These are phyloP conservation scores for Aspergillus wentii DNA, from an alignment of 495 filamentous ascomycete species.

Conservation along the genomic window DNA sequence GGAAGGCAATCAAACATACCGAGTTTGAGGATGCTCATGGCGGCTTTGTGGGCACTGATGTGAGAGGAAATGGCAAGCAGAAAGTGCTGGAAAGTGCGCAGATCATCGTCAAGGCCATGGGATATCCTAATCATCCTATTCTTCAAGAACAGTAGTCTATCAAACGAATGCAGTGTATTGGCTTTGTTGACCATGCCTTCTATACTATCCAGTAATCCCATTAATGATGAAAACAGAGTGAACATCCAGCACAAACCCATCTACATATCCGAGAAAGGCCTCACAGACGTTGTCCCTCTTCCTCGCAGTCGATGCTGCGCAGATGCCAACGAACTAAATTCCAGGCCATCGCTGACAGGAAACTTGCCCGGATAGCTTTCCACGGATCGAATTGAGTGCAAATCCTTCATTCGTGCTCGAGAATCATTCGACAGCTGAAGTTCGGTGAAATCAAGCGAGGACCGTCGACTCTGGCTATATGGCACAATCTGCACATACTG, in stretches of 20 bases:
- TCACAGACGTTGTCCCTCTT: conserved; percentile 22
- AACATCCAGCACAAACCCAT: conserved; percentile 1
- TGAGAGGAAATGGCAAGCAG: conserved; percentile 52
- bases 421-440: too few species aligned
- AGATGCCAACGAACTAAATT: conserved; percentile 22
- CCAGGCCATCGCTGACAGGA: conserved; percentile 28
- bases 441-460: too few species aligned
- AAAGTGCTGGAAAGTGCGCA: conserved; percentile 71
- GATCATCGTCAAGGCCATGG: conserved; percentile 58
- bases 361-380: conserved; percentile 34
- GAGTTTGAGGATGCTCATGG: conserved; percentile 63
- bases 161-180: too few species aligned
- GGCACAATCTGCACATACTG: too few species aligned
- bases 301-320: conserved; percentile 17
- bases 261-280: conserved; percentile 33
- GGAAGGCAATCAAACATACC: conserved; percentile 38
- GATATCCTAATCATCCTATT: conserved; percentile 41
- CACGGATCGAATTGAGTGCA: conserved; percentile 12
- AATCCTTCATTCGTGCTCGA: conserved; percentile 7
- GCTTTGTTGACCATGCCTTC: too few species aligned
- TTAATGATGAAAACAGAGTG: neutral
- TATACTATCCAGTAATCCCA: too few species aligned
- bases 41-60: conserved; percentile 56
- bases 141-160: conserved; percentile 13
- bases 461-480: too few species aligned